These are phyloP conservation scores for Theileria orientalis DNA, from an alignment of 169 alveolate genomes.

Conservation along the genomic window DNA sequence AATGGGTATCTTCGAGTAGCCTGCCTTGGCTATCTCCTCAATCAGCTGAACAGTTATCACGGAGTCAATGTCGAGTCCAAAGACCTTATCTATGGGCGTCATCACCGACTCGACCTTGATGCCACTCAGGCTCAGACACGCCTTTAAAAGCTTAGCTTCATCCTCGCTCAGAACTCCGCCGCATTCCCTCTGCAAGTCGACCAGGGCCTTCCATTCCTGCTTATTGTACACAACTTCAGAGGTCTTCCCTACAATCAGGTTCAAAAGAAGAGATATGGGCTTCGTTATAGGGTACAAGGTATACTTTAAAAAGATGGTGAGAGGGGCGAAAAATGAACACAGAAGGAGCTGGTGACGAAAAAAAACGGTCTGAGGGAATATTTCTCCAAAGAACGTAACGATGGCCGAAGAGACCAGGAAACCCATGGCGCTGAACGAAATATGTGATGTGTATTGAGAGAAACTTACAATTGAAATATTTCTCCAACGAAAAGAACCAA, in stretches of 20 bases:
- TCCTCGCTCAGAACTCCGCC: constrained; percentile 67
- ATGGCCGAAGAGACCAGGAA: constrained; percentile 79
- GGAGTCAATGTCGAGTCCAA: constrained; percentile 62
- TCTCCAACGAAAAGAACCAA: constrained; percentile 84
- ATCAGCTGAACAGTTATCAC: constrained; percentile 55
- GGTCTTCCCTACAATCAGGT: constrained; percentile 61
- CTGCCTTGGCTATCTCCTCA: constrained; percentile 63
- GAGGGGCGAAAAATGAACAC: constrained; percentile 81
- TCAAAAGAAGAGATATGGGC: constrained; percentile 73
- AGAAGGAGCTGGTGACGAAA: constrained; percentile 82
- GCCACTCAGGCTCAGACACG: constrained; percentile 65
- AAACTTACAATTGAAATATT: constrained; percentile 63
- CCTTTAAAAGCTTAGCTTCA: constrained; percentile 71
- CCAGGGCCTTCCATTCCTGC: constrained; percentile 72
- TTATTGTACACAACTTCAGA: constrained; percentile 62
- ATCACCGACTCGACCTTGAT: constrained; percentile 63
- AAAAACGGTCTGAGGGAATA: constrained; percentile 85
- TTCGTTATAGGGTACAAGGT: constrained; percentile 73
- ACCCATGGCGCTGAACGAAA: constrained; percentile 68
- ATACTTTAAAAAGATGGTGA: constrained; percentile 60
- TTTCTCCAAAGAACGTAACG: constrained; percentile 85
- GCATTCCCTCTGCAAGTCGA: constrained; percentile 70
- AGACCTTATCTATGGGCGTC: constrained; percentile 70
- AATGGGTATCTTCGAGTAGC: constrained; percentile 74
- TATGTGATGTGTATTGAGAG: not conserved